Evolutionary conservation across 192 early-diverging fungal species (phyloP), one percentile per base, ranked within the genome.

Genomic region (Backusella mclennaniae): DNA sequence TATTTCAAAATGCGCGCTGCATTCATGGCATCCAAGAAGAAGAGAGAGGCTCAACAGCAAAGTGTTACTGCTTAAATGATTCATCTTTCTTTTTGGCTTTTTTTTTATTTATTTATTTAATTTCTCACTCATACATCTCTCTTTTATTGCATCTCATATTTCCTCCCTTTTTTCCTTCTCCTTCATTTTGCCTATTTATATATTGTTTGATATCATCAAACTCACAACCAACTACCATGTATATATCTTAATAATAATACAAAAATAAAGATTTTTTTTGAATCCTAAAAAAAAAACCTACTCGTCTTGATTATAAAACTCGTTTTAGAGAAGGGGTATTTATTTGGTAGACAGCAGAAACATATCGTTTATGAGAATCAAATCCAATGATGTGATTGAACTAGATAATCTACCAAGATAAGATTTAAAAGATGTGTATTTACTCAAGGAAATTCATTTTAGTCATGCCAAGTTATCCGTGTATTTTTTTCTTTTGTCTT

Each of bases 1-100:
- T 98, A 97, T 82, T 95, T 97, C 83, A 92, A 94, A 84, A 95
- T 97, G 94, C 85, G 94, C 35, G 86, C 92, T 6, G 89, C 87
- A 36, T 96, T 91, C 82, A 76, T 93, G 73, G 93, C 92, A 0
- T 87, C 92, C 26, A 89, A 89, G 82, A 93, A 95, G 86, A 89
- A 91, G 86, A 85, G 87, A 80, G 89, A 92, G 59, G 67, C 79
- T 69, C 71, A 76, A 23, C 39, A 74, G 35, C 67, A 63, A 12
- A 63, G 56, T 11, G 56, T 63, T 4, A 29, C 56, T 29, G 56
- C 56, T 63, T 63, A 63, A 56, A 21, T 53, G 2, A 23, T 9
- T 33, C 2, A 33, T 3, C 33, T 33, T 33, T 33, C n/a, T 56
- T 9, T 11, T 56, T 2, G 7, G 21, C n/a, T 59, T 9, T 59